A percentile compares a stretch with the other conserved stretches of the same genome.
Conservation (phyloP, 2,329 filamentous ascomycete species). For the Trichoderma breve region DNA sequence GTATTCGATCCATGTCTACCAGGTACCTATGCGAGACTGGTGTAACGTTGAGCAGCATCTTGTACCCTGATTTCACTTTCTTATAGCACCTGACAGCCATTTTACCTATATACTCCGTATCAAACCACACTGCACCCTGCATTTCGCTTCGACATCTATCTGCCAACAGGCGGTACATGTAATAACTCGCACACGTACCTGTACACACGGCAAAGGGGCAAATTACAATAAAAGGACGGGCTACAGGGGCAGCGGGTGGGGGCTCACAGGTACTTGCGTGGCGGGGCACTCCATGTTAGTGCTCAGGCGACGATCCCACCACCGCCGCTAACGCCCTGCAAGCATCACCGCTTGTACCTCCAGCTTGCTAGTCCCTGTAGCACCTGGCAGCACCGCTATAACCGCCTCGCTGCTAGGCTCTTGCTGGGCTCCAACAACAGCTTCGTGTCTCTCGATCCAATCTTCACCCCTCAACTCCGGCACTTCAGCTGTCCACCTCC, state of each 20-base stretch:
- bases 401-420: neutral
- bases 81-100: neutral
- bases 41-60: neutral
- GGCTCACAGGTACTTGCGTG: neutral
- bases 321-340: neutral
- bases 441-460: constrained; percentile 1
- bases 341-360: neutral
- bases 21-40: neutral
- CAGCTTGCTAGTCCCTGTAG: neutral
- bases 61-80: neutral
- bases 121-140: neutral
- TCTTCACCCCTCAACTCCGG: constrained; percentile 1
- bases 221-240: neutral
- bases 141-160: neutral
- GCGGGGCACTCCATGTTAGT: constrained; percentile 15
- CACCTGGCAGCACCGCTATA: constrained; percentile 1
- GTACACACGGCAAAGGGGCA: constrained; percentile 12
- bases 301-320: neutral
- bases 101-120: neutral
- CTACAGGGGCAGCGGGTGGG: constrained; percentile 8
- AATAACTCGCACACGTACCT: neutral
- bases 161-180: neutral
- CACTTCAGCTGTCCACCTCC: neutral
- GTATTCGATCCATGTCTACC: neutral
- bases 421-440: constrained; percentile 3